These are phyloP conservation scores for Cucurbita maxima DNA, from an alignment of 306 rosid species.

Conservation along the genomic window DNA sequence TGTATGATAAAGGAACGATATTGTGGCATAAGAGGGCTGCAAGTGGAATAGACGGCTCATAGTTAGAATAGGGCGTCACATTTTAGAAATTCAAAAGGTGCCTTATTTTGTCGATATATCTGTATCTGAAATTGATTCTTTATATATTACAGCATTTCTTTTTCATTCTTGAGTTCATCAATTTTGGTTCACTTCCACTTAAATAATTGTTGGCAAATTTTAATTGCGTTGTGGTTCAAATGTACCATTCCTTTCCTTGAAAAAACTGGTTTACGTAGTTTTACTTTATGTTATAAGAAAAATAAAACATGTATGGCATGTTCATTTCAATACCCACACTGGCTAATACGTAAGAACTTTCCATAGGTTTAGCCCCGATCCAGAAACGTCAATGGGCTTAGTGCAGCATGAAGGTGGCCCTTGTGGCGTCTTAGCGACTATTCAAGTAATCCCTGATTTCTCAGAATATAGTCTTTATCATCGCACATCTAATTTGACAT, in stretches of 20 bases:
- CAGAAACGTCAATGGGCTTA: constrained; percentile 85
- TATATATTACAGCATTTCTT: not conserved
- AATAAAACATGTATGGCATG: not conserved
- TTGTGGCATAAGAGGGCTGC: not conserved
- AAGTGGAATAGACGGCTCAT: not conserved
- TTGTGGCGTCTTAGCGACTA: constrained; percentile 95
- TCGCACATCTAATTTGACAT: constrained; percentile 1
- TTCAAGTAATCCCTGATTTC: constrained; percentile 62
- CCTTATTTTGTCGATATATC: not conserved
- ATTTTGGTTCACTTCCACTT: not conserved
- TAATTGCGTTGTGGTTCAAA: not conserved
- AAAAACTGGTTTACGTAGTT: not conserved
- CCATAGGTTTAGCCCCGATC: constrained; percentile 66
- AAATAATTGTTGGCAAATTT: not conserved
- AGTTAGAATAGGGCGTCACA: not conserved
- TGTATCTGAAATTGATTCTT: not conserved
- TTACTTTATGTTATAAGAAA: not conserved
- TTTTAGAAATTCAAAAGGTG: not conserved
- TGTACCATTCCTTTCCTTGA: not conserved
- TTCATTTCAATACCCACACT: constrained; percentile 15
- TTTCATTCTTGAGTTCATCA: not conserved
- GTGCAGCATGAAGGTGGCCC: constrained; percentile 99
- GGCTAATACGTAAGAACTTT: constrained; percentile 23
- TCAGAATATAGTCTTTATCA: constrained; percentile 3
- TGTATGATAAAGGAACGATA: not conserved